Base-by-base conservation (phyloP, 2,329 filamentous ascomycete genomes). In the Xylariomycetidae sp. region DNA sequence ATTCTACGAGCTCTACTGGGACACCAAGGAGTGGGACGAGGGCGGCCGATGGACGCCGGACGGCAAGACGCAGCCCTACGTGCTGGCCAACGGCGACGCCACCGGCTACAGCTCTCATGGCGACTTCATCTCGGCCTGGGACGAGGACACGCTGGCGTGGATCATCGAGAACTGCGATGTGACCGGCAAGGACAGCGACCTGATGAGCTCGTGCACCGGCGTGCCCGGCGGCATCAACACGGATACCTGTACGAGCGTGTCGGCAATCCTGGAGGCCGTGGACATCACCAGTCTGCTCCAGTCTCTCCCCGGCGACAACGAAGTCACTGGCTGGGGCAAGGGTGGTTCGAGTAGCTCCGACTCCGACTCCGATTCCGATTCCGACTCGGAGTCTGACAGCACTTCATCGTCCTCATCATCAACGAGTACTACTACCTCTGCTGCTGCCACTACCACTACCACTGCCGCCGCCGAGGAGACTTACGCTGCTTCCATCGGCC, bases 41-140 rank as follows among this genome's bases (percentile, higher is more conserved):
- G n/a, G n/a, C n/a, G n/a, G n/a, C 47, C 66, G 70, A 49, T 79
- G 74, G 74, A 64, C 65, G n/a, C 61, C 65, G 27, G 64, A 70
- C 44, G 64, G 69, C 39, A 74, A 72, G 48, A 54, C 52, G 16
- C 73, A 77, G 61, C 80, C 79, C 10, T 86, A 85, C 49, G 77
- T 86, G 33, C 73, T 85, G 27, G 66, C 81, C 44, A 80, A 79
- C 51, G 82, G 82, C 27, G 82, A 88, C 37, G 64, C 69, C 14
- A 85, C 83, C 9, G 84, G 83, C 36, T 86, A 75, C 63, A 77
- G 76, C 48, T 72, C 72, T 40, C 83, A 88, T 58, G 82, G 70
- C 30, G 83, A 88, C 58, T 88, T 88, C 62, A 59, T 83, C 44
- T 77, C 83, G 42, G 83, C 74, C 12, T 88, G 85, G 85, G 77